Evolutionary conservation across 1,284 basidiomycete genomes (phyloP), one percentile per base, ranked within the genome.

Genomic region (Amylostereum areolatum): DNA sequence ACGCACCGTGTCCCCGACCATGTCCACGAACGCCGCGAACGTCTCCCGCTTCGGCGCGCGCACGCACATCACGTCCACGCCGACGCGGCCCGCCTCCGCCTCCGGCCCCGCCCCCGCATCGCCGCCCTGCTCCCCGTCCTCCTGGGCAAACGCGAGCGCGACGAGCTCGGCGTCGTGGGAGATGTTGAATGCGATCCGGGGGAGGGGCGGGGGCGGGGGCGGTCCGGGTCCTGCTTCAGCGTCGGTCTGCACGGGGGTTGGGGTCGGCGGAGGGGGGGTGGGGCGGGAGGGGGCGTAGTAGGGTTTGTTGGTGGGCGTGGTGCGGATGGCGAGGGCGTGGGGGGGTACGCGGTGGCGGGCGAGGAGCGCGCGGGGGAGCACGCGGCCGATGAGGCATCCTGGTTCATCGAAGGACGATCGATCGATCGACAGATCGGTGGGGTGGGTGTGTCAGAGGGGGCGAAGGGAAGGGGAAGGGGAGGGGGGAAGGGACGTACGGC

Each of bases 31-130:
- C 1, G 78, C 74, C 5, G 62, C 50, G 47, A 83, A 74, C 0
- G 77, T 74, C 32, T 77, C 74, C 10, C 77, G 73, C 11, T 72
- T 67, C 27, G 88, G 86, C 12, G 85, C 65, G 35, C 72, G 72
- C 18, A 85, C 70, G 56, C 79, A 81, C 90, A 92, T 92, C 42
- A 89, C 74, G 64, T 92, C 89, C 44, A 91, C 67, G 18, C 90
- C 89, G 10, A 90, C 59, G 41, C 66, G 75, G 56, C 75, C 80
- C 0, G 77, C 76, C 4, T 84, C 85, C 5, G 80, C 73, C 37
- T n/a, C n/a, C n/a, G n/a, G n/a, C n/a, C n/a, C n/a, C n/a, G n/a
- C n/a, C n/a, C n/a, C n/a, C n/a, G n/a, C n/a, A n/a, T n/a, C n/a
- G n/a, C n/a, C n/a, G n/a, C n/a, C n/a, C n/a, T 77, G 71, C 44